These are phyloP conservation scores for Cryptosporidium viatorum DNA, from an alignment of 169 alveolate species.

Conservation along the genomic window DNA sequence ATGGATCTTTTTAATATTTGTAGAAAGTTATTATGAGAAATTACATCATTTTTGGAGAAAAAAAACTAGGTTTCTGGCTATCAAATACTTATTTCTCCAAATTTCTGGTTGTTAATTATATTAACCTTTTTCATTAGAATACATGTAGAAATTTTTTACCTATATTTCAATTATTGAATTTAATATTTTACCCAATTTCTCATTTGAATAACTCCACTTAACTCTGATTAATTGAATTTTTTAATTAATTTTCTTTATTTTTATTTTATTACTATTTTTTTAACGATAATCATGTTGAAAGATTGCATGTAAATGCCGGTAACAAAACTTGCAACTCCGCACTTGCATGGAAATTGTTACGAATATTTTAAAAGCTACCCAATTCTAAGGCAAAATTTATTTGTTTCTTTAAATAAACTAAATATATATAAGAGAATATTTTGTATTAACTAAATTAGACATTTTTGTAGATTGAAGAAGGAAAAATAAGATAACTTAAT, in stretches of 20 bases:
- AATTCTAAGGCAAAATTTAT: no score
- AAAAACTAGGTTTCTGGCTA: not conserved
- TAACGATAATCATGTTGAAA: not conserved
- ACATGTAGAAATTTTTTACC: no score
- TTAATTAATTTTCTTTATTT: no score
- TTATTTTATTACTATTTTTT: not conserved
- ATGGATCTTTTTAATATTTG: constrained; percentile 55
- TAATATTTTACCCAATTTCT: no score
- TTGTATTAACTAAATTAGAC: not conserved
- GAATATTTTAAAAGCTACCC: no score
- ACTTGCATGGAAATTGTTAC: not conserved
- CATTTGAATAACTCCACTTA: no score
- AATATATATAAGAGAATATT: no score
- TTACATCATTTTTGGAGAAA: not conserved
- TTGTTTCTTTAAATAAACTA: no score
- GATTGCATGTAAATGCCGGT: not conserved
- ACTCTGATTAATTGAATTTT: not conserved
- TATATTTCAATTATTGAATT: no score
- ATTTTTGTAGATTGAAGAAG: no score
- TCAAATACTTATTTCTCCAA: not conserved
- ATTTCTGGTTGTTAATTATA: not conserved
- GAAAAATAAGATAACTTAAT: not conserved
- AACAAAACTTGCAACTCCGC: not conserved
- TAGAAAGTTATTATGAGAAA: not conserved
- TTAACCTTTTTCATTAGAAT: not conserved